phyloP scores from a whole-genome alignment of 139 green algal genomes.

The Nannochloris sp. region DNA sequence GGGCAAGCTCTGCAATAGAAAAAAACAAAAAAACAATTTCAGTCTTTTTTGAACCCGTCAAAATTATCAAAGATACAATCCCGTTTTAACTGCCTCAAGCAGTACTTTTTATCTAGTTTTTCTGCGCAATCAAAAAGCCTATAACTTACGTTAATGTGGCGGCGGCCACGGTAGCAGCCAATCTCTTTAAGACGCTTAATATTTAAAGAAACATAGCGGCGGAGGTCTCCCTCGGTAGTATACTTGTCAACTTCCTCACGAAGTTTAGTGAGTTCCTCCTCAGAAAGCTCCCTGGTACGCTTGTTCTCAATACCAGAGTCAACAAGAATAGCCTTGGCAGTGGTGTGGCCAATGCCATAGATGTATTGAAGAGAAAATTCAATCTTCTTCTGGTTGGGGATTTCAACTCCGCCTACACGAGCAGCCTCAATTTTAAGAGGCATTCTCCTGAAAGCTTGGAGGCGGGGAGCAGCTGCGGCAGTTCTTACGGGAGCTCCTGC shows the following conservation, averaged over 20 bases:
- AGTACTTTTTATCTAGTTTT: too few species aligned
- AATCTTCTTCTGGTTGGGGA: slow-evolving; percentile 96
- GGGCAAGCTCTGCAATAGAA: slow-evolving; percentile 68
- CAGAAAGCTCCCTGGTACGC: slow-evolving; percentile 82
- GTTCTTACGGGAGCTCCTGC: slow-evolving; percentile 7
- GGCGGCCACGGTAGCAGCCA: slow-evolving; percentile 87
- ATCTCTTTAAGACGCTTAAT: slow-evolving; percentile 99
- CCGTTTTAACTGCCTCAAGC: background rate
- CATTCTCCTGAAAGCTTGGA: slow-evolving; percentile 13
- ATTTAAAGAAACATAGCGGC: slow-evolving; percentile 78
- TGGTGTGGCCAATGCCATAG: slow-evolving; percentile 88
- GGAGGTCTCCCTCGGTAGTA: slow-evolving; percentile 84
- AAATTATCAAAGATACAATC: background rate
- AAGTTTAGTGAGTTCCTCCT: slow-evolving; percentile 94
- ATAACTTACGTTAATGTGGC: slow-evolving; percentile 77
- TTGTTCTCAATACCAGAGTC: slow-evolving; percentile 93
- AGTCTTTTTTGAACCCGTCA: background rate
- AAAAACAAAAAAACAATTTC: too few species aligned
- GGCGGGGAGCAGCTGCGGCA: background rate
- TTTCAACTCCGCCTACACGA: slow-evolving; percentile 95
- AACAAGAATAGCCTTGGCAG: slow-evolving; percentile 80
- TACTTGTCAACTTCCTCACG: slow-evolving; percentile 88
- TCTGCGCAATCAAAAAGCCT: background rate
- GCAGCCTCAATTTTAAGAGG: slow-evolving; percentile 66
- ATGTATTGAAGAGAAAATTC: slow-evolving; percentile 96